Conservation (phyloP, 495 filamentous ascomycete genomes). For the Aspergillus diversus region DNA sequence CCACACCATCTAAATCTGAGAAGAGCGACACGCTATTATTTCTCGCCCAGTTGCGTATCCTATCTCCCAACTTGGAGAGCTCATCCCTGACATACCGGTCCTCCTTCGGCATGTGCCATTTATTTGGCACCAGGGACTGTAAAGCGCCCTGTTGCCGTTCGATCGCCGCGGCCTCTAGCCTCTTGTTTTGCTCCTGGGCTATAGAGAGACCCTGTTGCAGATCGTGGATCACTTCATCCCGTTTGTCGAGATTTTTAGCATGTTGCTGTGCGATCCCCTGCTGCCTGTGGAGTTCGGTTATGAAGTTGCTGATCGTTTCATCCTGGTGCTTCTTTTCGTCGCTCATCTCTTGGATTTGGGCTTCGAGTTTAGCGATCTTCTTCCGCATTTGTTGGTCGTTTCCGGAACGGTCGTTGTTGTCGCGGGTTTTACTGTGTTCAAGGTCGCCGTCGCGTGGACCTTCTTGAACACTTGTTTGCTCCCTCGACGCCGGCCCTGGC, state of each 20-base stretch:
- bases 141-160: conserved; percentile 1
- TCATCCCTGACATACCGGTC: conserved; percentile 10
- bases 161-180: background rate
- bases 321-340: background rate
- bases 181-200: background rate
- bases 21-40: conserved; percentile 9
- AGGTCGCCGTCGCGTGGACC: background rate
- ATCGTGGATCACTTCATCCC: background rate
- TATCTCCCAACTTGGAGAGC: conserved; percentile 5
- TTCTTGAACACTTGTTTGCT: background rate
- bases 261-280: background rate
- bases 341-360: conserved; percentile 5
- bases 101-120: conserved; percentile 10
- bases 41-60: conserved; percentile 16
- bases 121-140: background rate
- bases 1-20: conserved; percentile 1
- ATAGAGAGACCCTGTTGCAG: background rate
- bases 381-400: background rate
- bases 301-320: background rate
- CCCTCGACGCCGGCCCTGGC: background rate
- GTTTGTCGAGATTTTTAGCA: background rate
- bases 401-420: background rate
- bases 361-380: background rate
- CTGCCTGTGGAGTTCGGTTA: background rate
- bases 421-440: background rate